Percentiles rank a stretch among this genome's conserved stretches.
Conservation (phyloP, 2,329 filamentous ascomycete species). For the Talaromyces verruculosus region DNA sequence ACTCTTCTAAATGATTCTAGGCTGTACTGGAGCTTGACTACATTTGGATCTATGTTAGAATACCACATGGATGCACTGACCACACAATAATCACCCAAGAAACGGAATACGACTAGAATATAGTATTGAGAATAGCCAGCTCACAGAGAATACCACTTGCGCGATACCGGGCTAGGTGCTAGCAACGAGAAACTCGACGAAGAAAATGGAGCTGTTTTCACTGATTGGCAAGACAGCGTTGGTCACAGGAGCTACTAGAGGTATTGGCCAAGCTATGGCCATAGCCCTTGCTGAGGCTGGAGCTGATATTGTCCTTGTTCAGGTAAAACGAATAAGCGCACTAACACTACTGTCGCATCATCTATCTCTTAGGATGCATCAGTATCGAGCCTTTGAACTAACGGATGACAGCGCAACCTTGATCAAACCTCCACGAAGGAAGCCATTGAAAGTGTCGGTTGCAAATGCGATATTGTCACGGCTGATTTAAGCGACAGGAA, state of each 20-base stretch:
- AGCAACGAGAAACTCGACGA: neutral
- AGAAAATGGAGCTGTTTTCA: constrained; percentile 9
- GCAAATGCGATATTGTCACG: neutral
- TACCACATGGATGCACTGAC: neutral
- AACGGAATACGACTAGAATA: neutral
- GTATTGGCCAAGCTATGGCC: constrained; percentile 35
- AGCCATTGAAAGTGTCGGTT: neutral
- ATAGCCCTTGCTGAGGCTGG: constrained; percentile 25
- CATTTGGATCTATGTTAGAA: neutral
- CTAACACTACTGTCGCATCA: neutral
- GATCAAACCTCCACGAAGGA: neutral
- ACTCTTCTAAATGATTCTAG: too few species aligned
- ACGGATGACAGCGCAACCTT: neutral
- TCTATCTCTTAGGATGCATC: neutral
- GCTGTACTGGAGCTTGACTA: too few species aligned
- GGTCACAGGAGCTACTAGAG: constrained; percentile 33
- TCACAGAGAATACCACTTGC: neutral
- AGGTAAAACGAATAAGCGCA: constrained; percentile 14
- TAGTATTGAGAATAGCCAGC: neutral
- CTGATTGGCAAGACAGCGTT: constrained; percentile 31
- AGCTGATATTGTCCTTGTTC: constrained; percentile 28
- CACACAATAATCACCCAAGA: neutral
- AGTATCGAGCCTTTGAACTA: neutral
- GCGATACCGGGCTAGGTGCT: neutral
- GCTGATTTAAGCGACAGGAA: constrained; percentile 4